Evolutionary conservation across 2,329 filamentous ascomycete species (phyloP).

Genomic region (Phialophora expanda): DNA sequence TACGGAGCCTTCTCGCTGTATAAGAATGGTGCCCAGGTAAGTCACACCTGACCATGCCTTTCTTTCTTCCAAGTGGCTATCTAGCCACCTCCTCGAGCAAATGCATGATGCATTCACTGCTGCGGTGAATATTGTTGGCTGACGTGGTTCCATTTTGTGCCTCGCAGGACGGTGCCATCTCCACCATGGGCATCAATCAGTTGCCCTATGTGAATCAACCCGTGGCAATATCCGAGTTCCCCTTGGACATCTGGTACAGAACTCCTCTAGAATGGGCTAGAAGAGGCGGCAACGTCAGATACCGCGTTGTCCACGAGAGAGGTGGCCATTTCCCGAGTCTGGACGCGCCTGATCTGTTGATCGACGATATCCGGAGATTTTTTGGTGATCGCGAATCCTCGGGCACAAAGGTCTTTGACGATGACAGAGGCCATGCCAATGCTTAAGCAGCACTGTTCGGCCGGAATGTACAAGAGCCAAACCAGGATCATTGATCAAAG

Average conservation of each 20-base stretch:
- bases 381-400: conserved; percentile 43
- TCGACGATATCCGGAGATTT: conserved; percentile 53
- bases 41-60: not conserved
- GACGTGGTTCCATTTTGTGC: not conserved
- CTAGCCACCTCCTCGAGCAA: not conserved
- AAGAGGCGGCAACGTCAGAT: conserved; percentile 26
- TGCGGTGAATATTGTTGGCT: too few relatives aligned
- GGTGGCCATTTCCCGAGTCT: conserved; percentile 60
- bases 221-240: conserved; percentile 31
- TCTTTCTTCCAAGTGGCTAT: not conserved
- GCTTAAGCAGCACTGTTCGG: too few relatives aligned
- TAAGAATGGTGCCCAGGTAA: conserved; percentile 31
- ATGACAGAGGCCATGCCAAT: too few relatives aligned
- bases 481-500: too few relatives aligned
- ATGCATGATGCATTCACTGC: too few relatives aligned
- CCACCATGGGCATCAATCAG: conserved; percentile 7
- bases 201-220: conserved; percentile 29
- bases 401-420: conserved; percentile 13
- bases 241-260: conserved; percentile 28
- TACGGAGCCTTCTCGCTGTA: conserved; percentile 35
- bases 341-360: conserved; percentile 56
- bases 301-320: conserved; percentile 40
- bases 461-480: too few relatives aligned
- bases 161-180: conserved; percentile 25
- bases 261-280: conserved; percentile 28